A percentile compares a stretch with the other conserved stretches of the same genome.
phyloP scores from a whole-genome alignment of 1,284 basidiomycete species.

The Fomitiporia mediterranea region DNA sequence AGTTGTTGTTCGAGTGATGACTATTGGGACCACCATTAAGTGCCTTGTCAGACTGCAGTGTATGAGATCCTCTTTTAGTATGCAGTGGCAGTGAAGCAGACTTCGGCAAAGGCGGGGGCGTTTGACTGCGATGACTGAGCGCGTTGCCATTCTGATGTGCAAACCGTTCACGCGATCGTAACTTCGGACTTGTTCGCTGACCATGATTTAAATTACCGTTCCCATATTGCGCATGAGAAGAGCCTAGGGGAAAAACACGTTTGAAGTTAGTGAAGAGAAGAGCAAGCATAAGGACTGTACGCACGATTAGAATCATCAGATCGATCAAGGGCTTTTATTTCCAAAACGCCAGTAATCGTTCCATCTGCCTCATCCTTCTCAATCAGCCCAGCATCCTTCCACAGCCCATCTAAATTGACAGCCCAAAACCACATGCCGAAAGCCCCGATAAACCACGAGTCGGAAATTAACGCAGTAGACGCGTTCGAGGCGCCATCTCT shows the following conservation, averaged over 20 bases:
- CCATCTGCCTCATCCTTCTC: constrained; percentile 68
- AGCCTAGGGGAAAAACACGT: constrained; percentile 5
- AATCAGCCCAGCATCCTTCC: constrained; percentile 56
- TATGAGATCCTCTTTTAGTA: constrained; percentile 28
- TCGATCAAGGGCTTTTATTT: constrained; percentile 64
- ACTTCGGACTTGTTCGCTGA: constrained; percentile 17
- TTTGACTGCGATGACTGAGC: constrained; percentile 43
- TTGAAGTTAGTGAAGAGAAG: constrained; percentile 15
- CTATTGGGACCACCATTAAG: background rate
- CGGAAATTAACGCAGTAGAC: constrained; percentile 51
- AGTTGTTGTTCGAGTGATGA: background rate
- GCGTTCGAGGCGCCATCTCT: constrained; percentile 31
- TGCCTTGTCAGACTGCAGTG: constrained; percentile 29
- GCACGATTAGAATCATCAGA: constrained; percentile 58
- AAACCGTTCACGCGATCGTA: constrained; percentile 28
- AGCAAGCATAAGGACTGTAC: constrained; percentile 21
- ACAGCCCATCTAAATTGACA: constrained; percentile 66
- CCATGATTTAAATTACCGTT: constrained; percentile 10
- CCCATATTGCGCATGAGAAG: constrained; percentile 5
- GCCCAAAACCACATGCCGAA: constrained; percentile 88
- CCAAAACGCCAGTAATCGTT: constrained; percentile 61
- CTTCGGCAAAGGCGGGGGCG: constrained; percentile 79
- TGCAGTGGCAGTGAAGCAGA: constrained; percentile 75
- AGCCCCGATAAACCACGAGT: constrained; percentile 83
- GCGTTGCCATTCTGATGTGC: constrained; percentile 20